phyloP scores from a whole-genome alignment of 1,139 yeast species.

The Yamadazyma taylorii region DNA sequence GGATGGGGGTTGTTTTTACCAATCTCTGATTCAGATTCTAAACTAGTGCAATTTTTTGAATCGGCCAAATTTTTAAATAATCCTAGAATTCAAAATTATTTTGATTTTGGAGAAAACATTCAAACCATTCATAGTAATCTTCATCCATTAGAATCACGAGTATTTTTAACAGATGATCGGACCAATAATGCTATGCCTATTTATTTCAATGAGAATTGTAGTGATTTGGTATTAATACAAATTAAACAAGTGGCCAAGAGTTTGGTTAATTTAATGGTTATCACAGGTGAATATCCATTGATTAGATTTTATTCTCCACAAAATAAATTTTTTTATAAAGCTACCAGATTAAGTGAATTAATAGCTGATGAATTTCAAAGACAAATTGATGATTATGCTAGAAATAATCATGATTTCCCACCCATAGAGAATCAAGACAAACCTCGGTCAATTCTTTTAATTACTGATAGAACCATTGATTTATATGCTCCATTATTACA shows the following conservation, averaged over 20 bases:
- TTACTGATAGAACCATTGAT: constrained; percentile 84
- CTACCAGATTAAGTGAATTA: constrained; percentile 66
- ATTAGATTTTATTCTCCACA: constrained; percentile 68
- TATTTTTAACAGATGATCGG: constrained; percentile 36
- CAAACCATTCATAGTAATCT: constrained; percentile 28
- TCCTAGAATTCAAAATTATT: constrained; percentile 32
- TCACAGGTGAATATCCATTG: constrained; percentile 87
- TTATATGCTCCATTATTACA: constrained; percentile 82
- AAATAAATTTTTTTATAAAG: constrained; percentile 43
- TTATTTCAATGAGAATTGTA: constrained; percentile 69
- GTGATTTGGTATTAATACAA: constrained; percentile 58
- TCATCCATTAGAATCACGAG: constrained; percentile 39
- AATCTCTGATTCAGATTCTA: constrained; percentile 24
- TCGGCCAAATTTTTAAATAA: constrained; percentile 30
- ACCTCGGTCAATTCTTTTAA: constrained; percentile 72
- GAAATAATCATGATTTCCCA: constrained; percentile 63
- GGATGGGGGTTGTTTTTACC: constrained; percentile 44
- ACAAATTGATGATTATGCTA: constrained; percentile 72
- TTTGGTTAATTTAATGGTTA: constrained; percentile 68
- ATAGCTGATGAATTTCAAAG: constrained; percentile 73
- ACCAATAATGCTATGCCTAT: constrained; percentile 66
- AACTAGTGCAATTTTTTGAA: constrained; percentile 25
- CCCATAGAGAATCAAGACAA: constrained; percentile 55
- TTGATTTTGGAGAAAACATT: constrained; percentile 29
- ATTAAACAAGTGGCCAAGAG: constrained; percentile 59